These are phyloP conservation scores for Yamadazyma trypodendri DNA, from an alignment of 1,139 yeast genomes.

Conservation along the genomic window DNA sequence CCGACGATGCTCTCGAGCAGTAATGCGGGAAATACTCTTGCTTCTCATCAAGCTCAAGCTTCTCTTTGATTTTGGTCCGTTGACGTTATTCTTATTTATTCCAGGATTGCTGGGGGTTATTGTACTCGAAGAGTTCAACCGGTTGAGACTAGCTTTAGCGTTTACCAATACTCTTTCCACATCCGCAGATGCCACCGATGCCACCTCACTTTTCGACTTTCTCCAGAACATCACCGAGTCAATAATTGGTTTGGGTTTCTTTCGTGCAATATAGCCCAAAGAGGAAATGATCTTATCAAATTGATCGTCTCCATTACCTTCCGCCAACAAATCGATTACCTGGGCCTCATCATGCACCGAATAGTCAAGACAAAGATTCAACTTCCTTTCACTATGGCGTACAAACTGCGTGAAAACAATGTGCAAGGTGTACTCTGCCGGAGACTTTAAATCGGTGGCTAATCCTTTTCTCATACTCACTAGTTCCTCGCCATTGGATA, in stretches of 20 bases:
- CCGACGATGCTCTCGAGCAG: conserved; percentile 32
- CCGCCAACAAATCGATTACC: conserved; percentile 75
- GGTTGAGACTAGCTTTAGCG: conserved; percentile 20
- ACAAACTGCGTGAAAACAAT: conserved; percentile 94
- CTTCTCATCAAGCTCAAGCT: conserved; percentile 44
- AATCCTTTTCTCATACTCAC: conserved; percentile 40
- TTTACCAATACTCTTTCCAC: conserved; percentile 41
- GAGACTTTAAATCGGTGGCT: conserved; percentile 71
- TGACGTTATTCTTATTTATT: conserved; percentile 12
- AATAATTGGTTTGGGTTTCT: conserved; percentile 92
- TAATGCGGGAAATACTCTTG: conserved; percentile 36
- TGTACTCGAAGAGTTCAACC: conserved; percentile 5
- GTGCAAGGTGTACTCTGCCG: conserved; percentile 92
- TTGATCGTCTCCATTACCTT: conserved; percentile 73
- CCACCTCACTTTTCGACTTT: conserved; percentile 82
- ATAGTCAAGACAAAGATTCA: conserved; percentile 69
- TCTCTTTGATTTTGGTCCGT: conserved; percentile 29
- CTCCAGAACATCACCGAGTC: conserved; percentile 99
- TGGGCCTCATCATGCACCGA: conserved; percentile 77
- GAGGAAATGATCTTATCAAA: conserved; percentile 86
- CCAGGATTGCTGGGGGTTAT: conserved; percentile 13
- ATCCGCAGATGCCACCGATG: conserved; percentile 69
- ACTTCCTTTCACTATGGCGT: conserved; percentile 84
- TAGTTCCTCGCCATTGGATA: conserved; percentile 36
- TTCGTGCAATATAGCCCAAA: conserved; percentile 84